A percentile compares a stretch with the other conserved stretches of the same genome.
phyloP scores from a whole-genome alignment of 805 yeast species.

The Schwanniomyces vanrijiae region DNA sequence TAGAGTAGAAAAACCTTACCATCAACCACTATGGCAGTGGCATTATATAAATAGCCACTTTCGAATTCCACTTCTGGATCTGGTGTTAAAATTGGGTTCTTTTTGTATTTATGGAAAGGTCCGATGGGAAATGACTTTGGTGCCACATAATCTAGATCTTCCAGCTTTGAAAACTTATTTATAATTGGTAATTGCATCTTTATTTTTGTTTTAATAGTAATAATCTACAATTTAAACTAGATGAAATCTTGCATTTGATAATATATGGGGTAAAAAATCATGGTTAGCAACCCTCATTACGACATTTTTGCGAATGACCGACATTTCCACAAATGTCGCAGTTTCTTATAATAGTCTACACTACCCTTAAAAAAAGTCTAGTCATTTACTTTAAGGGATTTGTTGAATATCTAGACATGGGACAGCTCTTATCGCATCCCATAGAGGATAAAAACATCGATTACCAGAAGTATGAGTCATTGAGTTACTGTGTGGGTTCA shows the following conservation, averaged over 20 bases:
- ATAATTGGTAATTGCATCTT: slow-evolving; percentile 30
- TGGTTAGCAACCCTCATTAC: not conserved
- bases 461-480: slow-evolving; percentile 41
- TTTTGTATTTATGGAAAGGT: slow-evolving; percentile 34
- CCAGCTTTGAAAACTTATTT: slow-evolving; percentile 23
- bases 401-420: slow-evolving; percentile 43
- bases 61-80: slow-evolving; percentile 38
- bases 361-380: not conserved
- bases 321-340: not conserved
- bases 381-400: not conserved
- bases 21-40: slow-evolving; percentile 41
- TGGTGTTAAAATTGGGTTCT: slow-evolving; percentile 39
- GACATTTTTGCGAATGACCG: slow-evolving; percentile 3
- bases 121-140: slow-evolving; percentile 42
- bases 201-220: not conserved
- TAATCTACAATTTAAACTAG: not conserved
- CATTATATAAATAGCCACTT: slow-evolving; percentile 40
- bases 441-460: slow-evolving; percentile 65
- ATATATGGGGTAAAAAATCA: not conserved
- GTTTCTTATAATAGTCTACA: not conserved
- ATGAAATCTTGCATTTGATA: not conserved
- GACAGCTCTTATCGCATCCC: slow-evolving; percentile 73
- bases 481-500: slow-evolving; percentile 64
- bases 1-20: slow-evolving; percentile 36
- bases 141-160: slow-evolving; percentile 30